Percentiles rank a stretch among this genome's conserved stretches.
phyloP scores from a whole-genome alignment of 1,139 yeast genomes.

The Hyphopichia fennica region DNA sequence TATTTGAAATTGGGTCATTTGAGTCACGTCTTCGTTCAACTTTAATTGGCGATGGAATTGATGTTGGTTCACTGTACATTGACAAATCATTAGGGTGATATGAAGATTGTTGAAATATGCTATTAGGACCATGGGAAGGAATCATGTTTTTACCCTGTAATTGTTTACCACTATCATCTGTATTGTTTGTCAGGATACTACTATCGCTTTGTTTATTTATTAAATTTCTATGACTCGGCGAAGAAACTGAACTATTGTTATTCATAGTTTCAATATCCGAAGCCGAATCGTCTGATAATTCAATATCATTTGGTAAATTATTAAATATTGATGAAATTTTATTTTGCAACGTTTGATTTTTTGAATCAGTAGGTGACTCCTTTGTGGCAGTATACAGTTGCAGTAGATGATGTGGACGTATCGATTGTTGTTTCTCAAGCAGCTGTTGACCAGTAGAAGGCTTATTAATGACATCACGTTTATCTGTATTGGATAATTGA shows the following conservation, averaged over 20 bases:
- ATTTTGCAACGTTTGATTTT: conserved; percentile 17
- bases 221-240: conserved; percentile 12
- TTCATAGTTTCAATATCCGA: conserved; percentile 41
- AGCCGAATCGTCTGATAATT: conserved; percentile 49
- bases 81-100: conserved; percentile 23
- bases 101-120: conserved; percentile 4
- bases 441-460: not conserved
- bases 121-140: not conserved
- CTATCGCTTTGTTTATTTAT: not conserved
- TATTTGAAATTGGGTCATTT: not conserved
- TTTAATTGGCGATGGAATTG: conserved; percentile 30
- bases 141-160: not conserved
- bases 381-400: not conserved
- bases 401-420: not conserved
- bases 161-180: not conserved
- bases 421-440: not conserved
- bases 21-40: conserved; percentile 19
- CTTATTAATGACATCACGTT: not conserved
- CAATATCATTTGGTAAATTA: conserved; percentile 50
- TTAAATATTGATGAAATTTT: conserved; percentile 43
- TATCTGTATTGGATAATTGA: not conserved
- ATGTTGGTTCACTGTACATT: conserved; percentile 26
- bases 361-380: not conserved
- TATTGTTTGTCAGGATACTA: not conserved
- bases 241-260: conserved; percentile 12